Conservation (phyloP, 306 rosid species). For the Cucumis melo region DNA sequence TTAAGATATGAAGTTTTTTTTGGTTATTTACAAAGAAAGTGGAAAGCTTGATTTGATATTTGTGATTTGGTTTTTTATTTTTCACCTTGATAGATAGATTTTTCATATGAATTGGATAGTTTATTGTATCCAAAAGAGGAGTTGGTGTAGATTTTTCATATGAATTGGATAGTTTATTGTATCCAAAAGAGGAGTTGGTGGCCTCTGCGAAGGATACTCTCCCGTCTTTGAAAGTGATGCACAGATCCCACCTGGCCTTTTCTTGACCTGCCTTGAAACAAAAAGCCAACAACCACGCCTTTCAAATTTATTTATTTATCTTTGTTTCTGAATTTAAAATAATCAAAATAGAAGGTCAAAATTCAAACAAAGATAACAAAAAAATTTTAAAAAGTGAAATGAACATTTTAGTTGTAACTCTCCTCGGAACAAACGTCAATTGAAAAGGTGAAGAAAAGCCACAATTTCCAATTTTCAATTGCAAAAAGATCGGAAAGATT, state of each 20-base stretch:
- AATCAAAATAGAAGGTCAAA: background rate
- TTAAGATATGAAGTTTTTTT: background rate
- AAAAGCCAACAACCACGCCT: slow-evolving; percentile 12
- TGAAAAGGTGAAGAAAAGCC: background rate
- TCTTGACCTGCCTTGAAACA: slow-evolving; percentile 33
- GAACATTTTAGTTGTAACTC: background rate
- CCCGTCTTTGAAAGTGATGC: slow-evolving; percentile 69
- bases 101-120: too few species aligned
- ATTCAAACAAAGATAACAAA: background rate
- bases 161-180: slow-evolving; percentile 86
- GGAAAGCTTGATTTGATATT: background rate
- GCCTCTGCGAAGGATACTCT: slow-evolving; percentile 64
- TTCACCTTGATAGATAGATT: slow-evolving; percentile 79
- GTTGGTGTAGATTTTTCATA: too few species aligned
- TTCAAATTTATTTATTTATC: background rate
- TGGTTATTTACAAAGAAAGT: background rate
- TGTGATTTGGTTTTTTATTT: background rate
- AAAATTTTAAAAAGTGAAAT: background rate
- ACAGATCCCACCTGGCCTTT: slow-evolving; percentile 35
- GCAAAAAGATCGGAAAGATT: background rate
- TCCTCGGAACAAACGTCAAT: background rate
- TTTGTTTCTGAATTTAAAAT: background rate
- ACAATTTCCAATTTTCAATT: background rate
- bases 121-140: too few species aligned
- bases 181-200: slow-evolving; percentile 85